Base-by-base conservation (phyloP, 345 rosid species). In the Camelina laxa region DNA sequence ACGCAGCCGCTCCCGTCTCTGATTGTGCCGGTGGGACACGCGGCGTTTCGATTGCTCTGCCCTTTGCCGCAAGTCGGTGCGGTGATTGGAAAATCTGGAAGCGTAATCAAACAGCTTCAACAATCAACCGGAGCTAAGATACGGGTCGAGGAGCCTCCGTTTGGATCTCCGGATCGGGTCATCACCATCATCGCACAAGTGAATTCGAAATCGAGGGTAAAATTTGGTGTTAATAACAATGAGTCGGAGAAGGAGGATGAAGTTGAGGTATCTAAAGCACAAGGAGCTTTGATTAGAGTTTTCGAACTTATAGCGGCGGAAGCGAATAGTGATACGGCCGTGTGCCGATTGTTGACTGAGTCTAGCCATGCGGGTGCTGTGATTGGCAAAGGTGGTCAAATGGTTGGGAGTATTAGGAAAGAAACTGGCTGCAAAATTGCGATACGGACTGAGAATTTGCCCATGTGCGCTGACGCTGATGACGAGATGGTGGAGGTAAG, bases 341-440 rank as follows among this genome's bases (percentile, higher is more conserved):
- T 93, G 4, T 91, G 97, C 70, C 68, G 97, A 73, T 58, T 91
- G 78, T 69, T 93, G 85, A 89, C 91, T 24, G 93, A 87, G 79
- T 85, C 82, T 21, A 85, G 49, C 60, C 95, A 91, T 64, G 93
- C 75, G 0, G 93, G 98, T 22, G 86, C 91, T 3, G 88, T 93
- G 42, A 91, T 93, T 24, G 97, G 98, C 12, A 93, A 93, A 62
- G 97, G 96, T 59, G 97, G 97, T 69, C 90, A 89, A 74, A 81
- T 88, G 24, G 90, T 93, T 73, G 89, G 84, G 82, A 86, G 84
- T 77, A 90, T 93, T 31, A 85, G 89, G 83, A 89, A 85, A 61
- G 93, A 93, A 13, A 87, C 83, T 72, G 92, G 92, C 0, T 87
- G 87, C 79, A 87, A 80, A 65, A 85, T 91, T 75, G 85, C 83